phyloP scores from a whole-genome alignment of 148 eudicot genomes.

The Bassia scoparia region DNA sequence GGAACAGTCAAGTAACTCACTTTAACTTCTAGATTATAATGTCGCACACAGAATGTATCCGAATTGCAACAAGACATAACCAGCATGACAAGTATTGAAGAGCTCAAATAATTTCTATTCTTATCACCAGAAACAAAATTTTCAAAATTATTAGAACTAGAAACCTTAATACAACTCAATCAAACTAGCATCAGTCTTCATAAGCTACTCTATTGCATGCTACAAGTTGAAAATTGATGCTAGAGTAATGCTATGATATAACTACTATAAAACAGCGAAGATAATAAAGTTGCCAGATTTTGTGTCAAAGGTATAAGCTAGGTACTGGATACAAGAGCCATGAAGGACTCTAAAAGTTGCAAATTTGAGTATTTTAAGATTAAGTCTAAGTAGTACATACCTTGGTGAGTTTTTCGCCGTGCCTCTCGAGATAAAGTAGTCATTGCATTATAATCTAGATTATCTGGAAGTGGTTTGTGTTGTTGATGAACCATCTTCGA shows the following conservation, averaged over 20 bases:
- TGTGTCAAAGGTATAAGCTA: not conserved
- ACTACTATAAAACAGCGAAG: not conserved
- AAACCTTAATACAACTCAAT: not conserved
- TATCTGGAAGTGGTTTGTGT: conserved; percentile 77
- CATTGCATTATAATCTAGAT: conserved; percentile 80
- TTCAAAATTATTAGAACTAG: not conserved
- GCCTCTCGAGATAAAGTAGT: conserved; percentile 81
- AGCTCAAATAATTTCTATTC: not conserved
- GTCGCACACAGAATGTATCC: too few species aligned
- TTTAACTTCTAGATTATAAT: too few species aligned
- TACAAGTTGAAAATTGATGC: not conserved
- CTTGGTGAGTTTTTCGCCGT: conserved; percentile 96
- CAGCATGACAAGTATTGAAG: not conserved
- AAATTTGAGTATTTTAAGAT: conserved; percentile 1
- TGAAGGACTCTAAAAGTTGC: not conserved
- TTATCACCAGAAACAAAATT: not conserved
- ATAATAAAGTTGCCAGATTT: not conserved
- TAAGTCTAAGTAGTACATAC: conserved; percentile 47
- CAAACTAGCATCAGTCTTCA: too few species aligned
- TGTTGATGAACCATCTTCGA: conserved; percentile 86
- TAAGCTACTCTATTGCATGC: conserved; percentile 1
- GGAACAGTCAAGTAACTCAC: not conserved
- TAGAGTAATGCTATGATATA: not conserved
- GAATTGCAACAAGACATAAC: not conserved
- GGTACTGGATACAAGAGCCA: not conserved